phyloP scores from a whole-genome alignment of 139 green algal genomes.

The Micractinium sp. region DNA sequence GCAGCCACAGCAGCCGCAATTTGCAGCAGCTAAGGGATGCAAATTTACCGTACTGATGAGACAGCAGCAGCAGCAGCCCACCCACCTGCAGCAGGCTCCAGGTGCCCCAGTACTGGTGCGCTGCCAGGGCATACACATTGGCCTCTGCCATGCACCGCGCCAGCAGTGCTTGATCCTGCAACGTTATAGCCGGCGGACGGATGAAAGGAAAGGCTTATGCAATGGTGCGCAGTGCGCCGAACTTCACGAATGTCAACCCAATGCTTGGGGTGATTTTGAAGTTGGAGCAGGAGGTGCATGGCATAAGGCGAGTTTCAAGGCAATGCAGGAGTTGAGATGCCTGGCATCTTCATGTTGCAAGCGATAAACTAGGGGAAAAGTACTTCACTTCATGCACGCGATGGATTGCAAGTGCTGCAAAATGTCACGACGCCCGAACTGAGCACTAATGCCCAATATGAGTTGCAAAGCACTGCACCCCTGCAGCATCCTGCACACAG shows the following conservation, averaged over 20 bases:
- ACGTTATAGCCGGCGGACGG: not conserved
- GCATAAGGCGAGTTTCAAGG: not conserved
- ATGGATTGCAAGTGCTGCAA: too few species aligned
- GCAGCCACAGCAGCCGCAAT: too few species aligned
- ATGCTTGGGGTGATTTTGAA: not conserved
- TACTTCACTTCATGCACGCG: too few species aligned
- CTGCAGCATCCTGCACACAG: not conserved
- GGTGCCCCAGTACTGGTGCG: slow-evolving; percentile 94
- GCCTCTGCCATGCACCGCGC: slow-evolving; percentile 66
- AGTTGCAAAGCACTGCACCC: not conserved
- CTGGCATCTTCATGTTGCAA: too few species aligned
- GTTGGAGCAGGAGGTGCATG: not conserved
- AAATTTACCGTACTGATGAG: not conserved
- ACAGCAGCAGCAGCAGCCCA: not conserved
- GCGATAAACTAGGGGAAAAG: too few species aligned
- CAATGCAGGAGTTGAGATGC: not conserved
- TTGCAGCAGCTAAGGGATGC: too few species aligned
- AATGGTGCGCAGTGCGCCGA: too few species aligned
- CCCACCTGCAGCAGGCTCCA: slow-evolving; percentile 86
- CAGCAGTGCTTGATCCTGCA: slow-evolving; percentile 47
- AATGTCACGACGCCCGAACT: too few species aligned
- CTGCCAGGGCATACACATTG: slow-evolving; percentile 82
- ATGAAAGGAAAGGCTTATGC: not conserved
- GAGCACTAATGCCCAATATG: too few species aligned
- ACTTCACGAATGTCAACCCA: too few species aligned